Base-by-base conservation (phyloP, 2,329 filamentous ascomycete genomes). In the Albophoma yamanashiensis region DNA sequence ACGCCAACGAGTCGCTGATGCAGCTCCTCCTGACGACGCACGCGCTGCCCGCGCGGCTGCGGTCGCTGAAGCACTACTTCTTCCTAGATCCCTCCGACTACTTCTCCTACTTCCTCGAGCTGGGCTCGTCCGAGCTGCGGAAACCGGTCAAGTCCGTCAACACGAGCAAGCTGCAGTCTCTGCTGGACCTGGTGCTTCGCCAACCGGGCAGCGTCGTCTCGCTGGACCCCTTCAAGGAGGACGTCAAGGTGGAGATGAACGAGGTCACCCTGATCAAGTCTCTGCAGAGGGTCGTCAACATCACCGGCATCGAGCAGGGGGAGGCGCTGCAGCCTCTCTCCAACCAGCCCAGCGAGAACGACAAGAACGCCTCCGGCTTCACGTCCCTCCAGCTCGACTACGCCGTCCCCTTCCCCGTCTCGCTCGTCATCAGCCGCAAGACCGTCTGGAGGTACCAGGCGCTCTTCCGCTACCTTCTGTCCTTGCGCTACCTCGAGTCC, bases 61-160 rank as follows among this genome's bases (percentile, higher is more conserved):
- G 89, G 55, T 97, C 93, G 17, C 79, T 99, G 45, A 99, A 99
- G 73, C 94, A 99, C 74, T 99, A 99, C 77, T 99, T 97, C 79
- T 99, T 99, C 79, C 86, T 99, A 63, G 93, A 97, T 67, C 89
- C 92, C 11, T 97, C 94, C 40, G 94, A 99, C 73, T 99, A 96
- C 78, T 97, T 99, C 74, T 92, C 92, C 3, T 96, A 97, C 74
- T 99, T 99, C 73, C 86, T 99, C 62, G 94, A 99, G 70, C 85
- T 99, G 25, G 87, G 91, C 59, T 82, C 89, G 38, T 92, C 92
- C 1, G 94, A 99, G 74, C 81, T 99, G 61, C 89, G 91, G 68
- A 97, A 97, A 71, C 88, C 89, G 39, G 90, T 92, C 61, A 91
- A 91, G 70, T 83, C 83, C 59, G 92, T 97, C 73, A 99, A 97